Percentiles rank a stretch among this genome's conserved stretches.
Conservation (phyloP, 805 yeast species). For the Vanderwaltozyma yarrowii region DNA sequence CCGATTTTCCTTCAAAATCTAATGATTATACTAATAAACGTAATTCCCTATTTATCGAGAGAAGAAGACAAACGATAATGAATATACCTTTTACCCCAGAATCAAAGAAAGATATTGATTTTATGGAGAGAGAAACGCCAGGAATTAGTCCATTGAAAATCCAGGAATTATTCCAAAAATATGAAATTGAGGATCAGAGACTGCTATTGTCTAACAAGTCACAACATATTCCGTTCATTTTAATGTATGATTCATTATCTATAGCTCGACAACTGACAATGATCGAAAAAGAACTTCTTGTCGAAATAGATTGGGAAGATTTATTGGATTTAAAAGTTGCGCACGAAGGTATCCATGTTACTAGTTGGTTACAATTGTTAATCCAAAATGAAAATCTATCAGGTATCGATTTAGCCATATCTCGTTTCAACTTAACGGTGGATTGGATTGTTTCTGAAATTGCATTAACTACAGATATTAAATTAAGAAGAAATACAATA, state of each 20-base stretch:
- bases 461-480: constrained; percentile 50
- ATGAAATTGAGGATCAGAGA: constrained; percentile 20
- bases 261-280: constrained; percentile 77
- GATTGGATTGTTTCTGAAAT: constrained; percentile 91
- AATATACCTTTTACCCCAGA: constrained; percentile 28
- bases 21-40: constrained; percentile 13
- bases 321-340: constrained; percentile 70
- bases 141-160: constrained; percentile 11
- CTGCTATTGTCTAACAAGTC: constrained; percentile 26
- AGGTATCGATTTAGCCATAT: constrained; percentile 76
- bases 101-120: constrained; percentile 3
- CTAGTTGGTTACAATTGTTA: constrained; percentile 76
- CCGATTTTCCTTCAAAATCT: constrained; percentile 7
- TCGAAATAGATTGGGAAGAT: constrained; percentile 89
- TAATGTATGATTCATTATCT: constrained; percentile 55
- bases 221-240: constrained; percentile 71
- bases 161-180: constrained; percentile 17
- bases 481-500: constrained; percentile 57
- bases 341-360: constrained; percentile 51
- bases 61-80: constrained; percentile 32
- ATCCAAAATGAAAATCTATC: constrained; percentile 44
- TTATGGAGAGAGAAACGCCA: constrained; percentile 1
- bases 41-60: constrained; percentile 28
- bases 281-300: constrained; percentile 73
- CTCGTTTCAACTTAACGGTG: constrained; percentile 79